Evolutionary conservation across 2,329 filamentous ascomycete species (phyloP).

Genomic region (Fusarium protoensiforme): DNA sequence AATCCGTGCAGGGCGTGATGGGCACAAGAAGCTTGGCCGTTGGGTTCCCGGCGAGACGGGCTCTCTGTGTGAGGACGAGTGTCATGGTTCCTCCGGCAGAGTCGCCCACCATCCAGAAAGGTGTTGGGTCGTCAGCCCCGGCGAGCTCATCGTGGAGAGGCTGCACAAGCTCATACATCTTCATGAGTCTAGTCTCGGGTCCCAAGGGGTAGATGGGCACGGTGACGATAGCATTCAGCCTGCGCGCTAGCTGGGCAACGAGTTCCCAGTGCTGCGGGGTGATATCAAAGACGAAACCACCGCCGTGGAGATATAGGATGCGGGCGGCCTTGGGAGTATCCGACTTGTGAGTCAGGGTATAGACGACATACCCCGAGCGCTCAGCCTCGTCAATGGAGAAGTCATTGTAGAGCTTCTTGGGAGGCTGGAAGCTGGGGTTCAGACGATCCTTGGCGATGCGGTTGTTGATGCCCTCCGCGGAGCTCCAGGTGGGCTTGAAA

Average conservation of each 20-base stretch:
- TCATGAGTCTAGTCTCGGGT: slow-evolving; percentile 45
- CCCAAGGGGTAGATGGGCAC: slow-evolving; percentile 49
- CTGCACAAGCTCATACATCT: slow-evolving; percentile 47
- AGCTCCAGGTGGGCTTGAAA: slow-evolving; percentile 41
- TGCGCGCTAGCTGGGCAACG: slow-evolving; percentile 41
- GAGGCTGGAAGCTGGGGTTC: slow-evolving; percentile 33
- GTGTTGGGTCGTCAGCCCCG: slow-evolving; percentile 39
- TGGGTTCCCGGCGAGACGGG: slow-evolving; percentile 38
- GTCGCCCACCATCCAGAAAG: slow-evolving; percentile 46
- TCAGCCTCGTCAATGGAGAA: slow-evolving; percentile 42
- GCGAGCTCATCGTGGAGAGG: slow-evolving; percentile 47
- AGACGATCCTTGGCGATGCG: slow-evolving; percentile 40
- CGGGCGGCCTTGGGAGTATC: slow-evolving; percentile 43
- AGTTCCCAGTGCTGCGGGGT: slow-evolving; percentile 43
- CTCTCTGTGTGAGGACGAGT: slow-evolving; percentile 46
- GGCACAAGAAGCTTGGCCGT: slow-evolving; percentile 42
- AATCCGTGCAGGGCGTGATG: slow-evolving; percentile 47
- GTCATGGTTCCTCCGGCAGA: slow-evolving; percentile 47
- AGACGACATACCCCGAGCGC: slow-evolving; percentile 37
- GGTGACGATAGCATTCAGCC: slow-evolving; percentile 45
- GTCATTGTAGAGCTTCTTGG: slow-evolving; percentile 36
- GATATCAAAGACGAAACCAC: slow-evolving; percentile 46
- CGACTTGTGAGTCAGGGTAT: slow-evolving; percentile 46
- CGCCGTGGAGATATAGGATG: slow-evolving; percentile 48
- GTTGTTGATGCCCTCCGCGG: slow-evolving; percentile 37